phyloP scores from a whole-genome alignment of 805 yeast species.

The Cyberlindnera euphorbiae region DNA sequence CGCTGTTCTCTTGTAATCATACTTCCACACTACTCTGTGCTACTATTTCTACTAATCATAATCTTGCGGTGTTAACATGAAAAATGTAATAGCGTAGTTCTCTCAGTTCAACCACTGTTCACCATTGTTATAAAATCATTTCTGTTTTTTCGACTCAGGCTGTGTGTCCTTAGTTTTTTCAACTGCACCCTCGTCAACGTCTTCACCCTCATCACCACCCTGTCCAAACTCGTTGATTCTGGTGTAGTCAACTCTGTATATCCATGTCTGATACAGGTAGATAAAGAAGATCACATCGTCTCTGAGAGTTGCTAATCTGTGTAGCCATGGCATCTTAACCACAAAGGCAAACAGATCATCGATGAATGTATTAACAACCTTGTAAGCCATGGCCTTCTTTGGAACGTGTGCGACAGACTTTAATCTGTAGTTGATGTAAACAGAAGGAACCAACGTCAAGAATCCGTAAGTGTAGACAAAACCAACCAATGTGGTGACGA shows the following conservation, averaged over 20 bases:
- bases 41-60: no score
- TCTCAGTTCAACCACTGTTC: no score
- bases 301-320: slow-evolving; percentile 36
- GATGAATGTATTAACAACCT: slow-evolving; percentile 36
- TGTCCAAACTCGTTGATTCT: slow-evolving; percentile 34
- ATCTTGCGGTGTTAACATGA: no score
- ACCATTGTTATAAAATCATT: no score
- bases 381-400: slow-evolving; percentile 36
- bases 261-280: slow-evolving; percentile 36
- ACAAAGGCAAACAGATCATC: slow-evolving; percentile 39
- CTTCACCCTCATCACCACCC: slow-evolving; percentile 29
- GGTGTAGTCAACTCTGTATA: slow-evolving; percentile 35
- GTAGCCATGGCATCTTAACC: slow-evolving; percentile 38
- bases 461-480: slow-evolving; percentile 39
- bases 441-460: slow-evolving; percentile 34
- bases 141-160: no score
- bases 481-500: slow-evolving; percentile 35
- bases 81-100: no score
- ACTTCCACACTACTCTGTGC: no score
- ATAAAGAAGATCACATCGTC: slow-evolving; percentile 38
- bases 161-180: no score
- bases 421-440: slow-evolving; percentile 37
- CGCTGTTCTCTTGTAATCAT: no score
- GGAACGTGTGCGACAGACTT: slow-evolving; percentile 41
- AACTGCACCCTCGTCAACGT: slow-evolving; percentile 10